phyloP scores from a whole-genome alignment of 164 flowering plant genomes.

The Tetrastigma voinierianum region DNA sequence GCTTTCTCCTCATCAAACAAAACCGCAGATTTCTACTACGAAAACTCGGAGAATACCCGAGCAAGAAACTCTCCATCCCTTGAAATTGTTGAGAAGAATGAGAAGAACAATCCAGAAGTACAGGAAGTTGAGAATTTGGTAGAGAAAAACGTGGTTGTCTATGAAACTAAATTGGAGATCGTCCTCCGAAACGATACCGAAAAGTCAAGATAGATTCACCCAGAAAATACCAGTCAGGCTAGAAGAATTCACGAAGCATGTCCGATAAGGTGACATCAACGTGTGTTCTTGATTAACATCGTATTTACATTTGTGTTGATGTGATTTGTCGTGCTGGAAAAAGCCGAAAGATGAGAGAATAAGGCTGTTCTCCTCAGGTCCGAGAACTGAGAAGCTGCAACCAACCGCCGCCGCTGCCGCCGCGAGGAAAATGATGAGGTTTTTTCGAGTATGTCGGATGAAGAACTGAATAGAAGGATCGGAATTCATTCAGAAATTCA shows the following conservation, averaged over 20 bases:
- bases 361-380: conserved; percentile 12
- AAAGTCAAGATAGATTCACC: neutral
- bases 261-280: conserved; percentile 15
- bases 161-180: neutral
- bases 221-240: neutral
- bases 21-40: conserved; percentile 30
- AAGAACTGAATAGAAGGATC: conserved; percentile 58
- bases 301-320: too few species aligned
- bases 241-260: conserved; percentile 17
- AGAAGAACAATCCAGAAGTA: conserved; percentile 1
- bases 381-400: conserved; percentile 16
- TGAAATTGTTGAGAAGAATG: neutral
- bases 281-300: too few species aligned
- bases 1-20: conserved; percentile 39
- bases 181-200: conserved; percentile 1
- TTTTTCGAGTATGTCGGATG: conserved; percentile 44
- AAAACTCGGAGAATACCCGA: conserved; percentile 13
- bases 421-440: conserved; percentile 35
- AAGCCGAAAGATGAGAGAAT: conserved; percentile 6
- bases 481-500: conserved; percentile 62
- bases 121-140: neutral
- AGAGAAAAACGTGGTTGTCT: neutral
- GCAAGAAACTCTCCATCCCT: conserved; percentile 11
- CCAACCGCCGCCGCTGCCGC: too few species aligned
- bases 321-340: too few species aligned